phyloP scores from a whole-genome alignment of 2,329 filamentous ascomycete species.

The Hypoxylon sp. region DNA sequence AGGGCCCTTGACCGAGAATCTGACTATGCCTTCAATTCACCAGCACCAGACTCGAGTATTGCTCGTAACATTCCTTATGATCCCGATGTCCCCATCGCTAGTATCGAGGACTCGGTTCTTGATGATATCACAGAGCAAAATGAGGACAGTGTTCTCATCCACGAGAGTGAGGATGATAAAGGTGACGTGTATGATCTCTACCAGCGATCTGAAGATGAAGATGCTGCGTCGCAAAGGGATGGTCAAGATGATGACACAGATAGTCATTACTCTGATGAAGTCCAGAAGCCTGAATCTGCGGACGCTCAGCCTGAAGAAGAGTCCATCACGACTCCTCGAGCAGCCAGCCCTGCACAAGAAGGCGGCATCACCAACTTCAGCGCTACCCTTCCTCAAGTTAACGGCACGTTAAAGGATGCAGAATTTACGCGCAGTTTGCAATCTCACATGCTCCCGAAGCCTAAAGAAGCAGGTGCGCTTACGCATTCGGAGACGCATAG shows the following conservation, averaged over 20 bases:
- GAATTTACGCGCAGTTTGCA: conserved; percentile 63
- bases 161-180: conserved; percentile 73
- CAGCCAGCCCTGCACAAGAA: conserved; percentile 58
- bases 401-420: conserved; percentile 53
- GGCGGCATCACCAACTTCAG: conserved; percentile 53
- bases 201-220: conserved; percentile 64
- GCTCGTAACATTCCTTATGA: conserved; percentile 76
- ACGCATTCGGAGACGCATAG: conserved; percentile 54
- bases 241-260: conserved; percentile 66
- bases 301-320: conserved; percentile 59
- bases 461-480: conserved; percentile 56
- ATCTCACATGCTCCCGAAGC: conserved; percentile 63
- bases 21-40: conserved; percentile 75
- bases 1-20: conserved; percentile 70
- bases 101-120: conserved; percentile 79
- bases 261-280: conserved; percentile 70
- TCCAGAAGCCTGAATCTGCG: conserved; percentile 45
- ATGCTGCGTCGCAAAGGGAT: conserved; percentile 49
- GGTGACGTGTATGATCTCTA: conserved; percentile 79
- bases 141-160: conserved; percentile 76
- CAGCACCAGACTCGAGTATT: conserved; percentile 71
- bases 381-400: conserved; percentile 59
- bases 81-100: conserved; percentile 91
- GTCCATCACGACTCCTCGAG: conserved; percentile 66
- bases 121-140: conserved; percentile 65